Percentiles rank a stretch among this genome's conserved stretches.
Conservation (phyloP, 352 stramenopile genomes). For the Phytophthora cactorum region DNA sequence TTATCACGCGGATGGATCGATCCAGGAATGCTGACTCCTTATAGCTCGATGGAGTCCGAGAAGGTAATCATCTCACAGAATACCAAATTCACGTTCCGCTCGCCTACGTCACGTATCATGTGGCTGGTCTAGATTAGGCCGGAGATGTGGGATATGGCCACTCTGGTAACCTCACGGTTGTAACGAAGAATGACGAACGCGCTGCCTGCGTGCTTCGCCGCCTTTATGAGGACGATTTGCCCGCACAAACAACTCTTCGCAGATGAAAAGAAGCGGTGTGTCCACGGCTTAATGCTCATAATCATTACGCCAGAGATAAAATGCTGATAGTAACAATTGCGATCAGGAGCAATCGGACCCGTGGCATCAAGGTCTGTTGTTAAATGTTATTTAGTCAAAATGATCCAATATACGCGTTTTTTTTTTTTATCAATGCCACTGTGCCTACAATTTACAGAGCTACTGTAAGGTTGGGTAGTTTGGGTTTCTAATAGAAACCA, state of each 20-base stretch:
- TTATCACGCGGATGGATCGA: no score
- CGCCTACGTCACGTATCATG: no score
- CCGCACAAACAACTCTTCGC: constrained; percentile 50
- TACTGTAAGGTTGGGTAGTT: neutral
- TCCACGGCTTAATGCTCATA: neutral
- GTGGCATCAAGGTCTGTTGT: constrained; percentile 40
- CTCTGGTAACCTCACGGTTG: no score
- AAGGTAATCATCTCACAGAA: no score
- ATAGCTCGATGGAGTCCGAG: no score
- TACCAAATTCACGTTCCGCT: no score
- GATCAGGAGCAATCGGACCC: constrained; percentile 48
- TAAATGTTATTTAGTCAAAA: neutral
- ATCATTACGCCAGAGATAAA: neutral
- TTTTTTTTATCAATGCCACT: no score
- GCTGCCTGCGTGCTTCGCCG: constrained; percentile 37
- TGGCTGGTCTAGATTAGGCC: no score
- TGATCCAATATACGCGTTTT: neutral
- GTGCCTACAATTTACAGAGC: no score
- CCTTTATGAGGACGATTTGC: constrained; percentile 47
- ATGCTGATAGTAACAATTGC: neutral
- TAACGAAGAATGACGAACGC: neutral
- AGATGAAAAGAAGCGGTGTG: constrained; percentile 65
- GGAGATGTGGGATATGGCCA: no score
- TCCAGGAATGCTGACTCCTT: no score
- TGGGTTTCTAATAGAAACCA: no score